Evolutionary conservation across 495 filamentous ascomycete species (phyloP).

Genomic region (Filosporella fistucella): DNA sequence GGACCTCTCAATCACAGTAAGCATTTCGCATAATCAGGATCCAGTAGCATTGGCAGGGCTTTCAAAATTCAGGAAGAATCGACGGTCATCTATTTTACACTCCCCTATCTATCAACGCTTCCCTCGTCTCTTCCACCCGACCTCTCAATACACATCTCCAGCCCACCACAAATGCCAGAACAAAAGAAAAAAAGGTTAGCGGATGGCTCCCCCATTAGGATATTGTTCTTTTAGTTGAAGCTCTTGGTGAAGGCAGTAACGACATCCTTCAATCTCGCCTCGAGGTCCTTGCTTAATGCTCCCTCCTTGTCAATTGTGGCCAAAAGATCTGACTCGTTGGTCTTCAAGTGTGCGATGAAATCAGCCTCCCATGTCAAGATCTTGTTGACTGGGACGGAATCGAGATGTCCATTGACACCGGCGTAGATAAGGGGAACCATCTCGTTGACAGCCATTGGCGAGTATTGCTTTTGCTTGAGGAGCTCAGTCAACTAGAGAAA

Average conservation of each 20-base stretch:
- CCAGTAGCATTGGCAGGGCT: too few species aligned
- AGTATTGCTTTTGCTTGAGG: constrained; percentile 99
- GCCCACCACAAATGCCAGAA: constrained; percentile 18
- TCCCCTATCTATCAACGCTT: constrained; percentile 21
- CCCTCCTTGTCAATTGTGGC: constrained; percentile 94
- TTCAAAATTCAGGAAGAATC: constrained; percentile 16
- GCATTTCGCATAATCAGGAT: too few species aligned
- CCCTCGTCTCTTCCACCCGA: constrained; percentile 6
- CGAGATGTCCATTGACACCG: constrained; percentile 85
- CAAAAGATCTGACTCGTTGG: constrained; percentile 78
- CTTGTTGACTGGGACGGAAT: constrained; percentile 25
- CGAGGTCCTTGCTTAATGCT: constrained; percentile 89
- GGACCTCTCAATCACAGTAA: too few species aligned
- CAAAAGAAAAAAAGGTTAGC: constrained; percentile 20
- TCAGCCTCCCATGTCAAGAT: constrained; percentile 68
- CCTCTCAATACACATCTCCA: constrained; percentile 19
- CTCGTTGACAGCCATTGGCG: constrained; percentile 97
- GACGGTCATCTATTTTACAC: constrained; percentile 25
- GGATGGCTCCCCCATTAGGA: constrained; percentile 10
- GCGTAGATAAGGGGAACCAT: constrained; percentile 99
- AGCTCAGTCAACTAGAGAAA: constrained; percentile 72
- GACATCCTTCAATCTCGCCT: constrained; percentile 79
- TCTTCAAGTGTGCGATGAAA: constrained; percentile 87
- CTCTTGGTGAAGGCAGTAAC: constrained; percentile 85
- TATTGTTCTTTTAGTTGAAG: constrained; percentile 48